These are phyloP conservation scores for Prinsepia uniflora DNA, from an alignment of 306 rosid species.

Conservation along the genomic window DNA sequence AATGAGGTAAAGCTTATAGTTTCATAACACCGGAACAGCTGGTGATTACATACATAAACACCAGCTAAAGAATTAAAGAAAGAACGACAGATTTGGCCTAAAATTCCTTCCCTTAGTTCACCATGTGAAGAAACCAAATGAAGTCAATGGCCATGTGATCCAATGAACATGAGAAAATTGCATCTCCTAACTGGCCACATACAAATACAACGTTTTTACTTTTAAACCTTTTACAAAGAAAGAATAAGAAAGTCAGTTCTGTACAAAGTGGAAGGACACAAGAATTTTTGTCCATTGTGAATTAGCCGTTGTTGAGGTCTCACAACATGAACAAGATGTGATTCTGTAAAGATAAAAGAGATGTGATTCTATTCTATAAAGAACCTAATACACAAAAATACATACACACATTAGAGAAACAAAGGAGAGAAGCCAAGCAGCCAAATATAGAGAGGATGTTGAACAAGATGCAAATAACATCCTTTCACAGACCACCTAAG, in stretches of 20 bases:
- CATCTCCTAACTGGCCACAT: not conserved
- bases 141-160: conserved; percentile 2
- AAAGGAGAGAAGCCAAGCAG: not conserved
- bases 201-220: too few relatives aligned
- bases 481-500: conserved; percentile 22
- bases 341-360: not conserved
- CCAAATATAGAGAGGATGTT: conserved; percentile 15
- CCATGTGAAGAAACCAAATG: conserved; percentile 10
- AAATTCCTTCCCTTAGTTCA: conserved; percentile 6
- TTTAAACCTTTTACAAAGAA: too few relatives aligned
- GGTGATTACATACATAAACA: conserved; percentile 10
- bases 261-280: not conserved
- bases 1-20: not conserved
- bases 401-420: not conserved
- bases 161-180: not conserved
- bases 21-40: not conserved
- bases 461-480: conserved; percentile 13
- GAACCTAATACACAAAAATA: not conserved
- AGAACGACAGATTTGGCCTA: not conserved
- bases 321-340: not conserved
- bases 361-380: not conserved
- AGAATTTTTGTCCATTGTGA: conserved; percentile 16
- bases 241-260: not conserved
- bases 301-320: not conserved
- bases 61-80: not conserved